Conservation (phyloP, 345 rosid species). For the Syzygium aromaticum region DNA sequence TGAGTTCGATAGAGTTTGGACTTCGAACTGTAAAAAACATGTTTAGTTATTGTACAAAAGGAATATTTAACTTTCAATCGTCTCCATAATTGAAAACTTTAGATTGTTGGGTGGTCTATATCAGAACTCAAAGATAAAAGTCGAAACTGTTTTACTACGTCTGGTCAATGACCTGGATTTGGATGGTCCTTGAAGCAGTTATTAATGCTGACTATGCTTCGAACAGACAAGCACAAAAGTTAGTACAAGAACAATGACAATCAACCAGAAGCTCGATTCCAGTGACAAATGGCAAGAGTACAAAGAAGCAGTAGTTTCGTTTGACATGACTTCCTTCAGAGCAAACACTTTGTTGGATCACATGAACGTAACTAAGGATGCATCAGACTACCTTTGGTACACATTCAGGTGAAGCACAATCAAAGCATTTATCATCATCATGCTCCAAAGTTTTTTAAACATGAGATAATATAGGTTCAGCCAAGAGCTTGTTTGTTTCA, state of each 20-base stretch:
- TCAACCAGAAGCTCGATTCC: constrained; percentile 27
- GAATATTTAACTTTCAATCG: background rate
- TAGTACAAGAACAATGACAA: constrained; percentile 35
- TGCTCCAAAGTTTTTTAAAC: background rate
- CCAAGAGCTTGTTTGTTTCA: background rate
- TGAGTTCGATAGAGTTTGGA: background rate
- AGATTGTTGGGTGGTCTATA: background rate
- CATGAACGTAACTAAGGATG: constrained; percentile 55
- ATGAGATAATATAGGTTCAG: background rate
- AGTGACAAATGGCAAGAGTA: constrained; percentile 39
- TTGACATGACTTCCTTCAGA: constrained; percentile 32
- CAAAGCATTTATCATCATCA: background rate
- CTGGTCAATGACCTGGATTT: background rate
- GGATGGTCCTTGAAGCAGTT: background rate
- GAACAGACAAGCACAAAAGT: constrained; percentile 44
- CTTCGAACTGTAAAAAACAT: background rate
- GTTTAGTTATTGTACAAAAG: background rate
- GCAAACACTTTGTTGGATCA: constrained; percentile 57
- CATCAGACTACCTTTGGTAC: constrained; percentile 87
- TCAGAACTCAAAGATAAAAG: background rate
- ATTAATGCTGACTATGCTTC: background rate
- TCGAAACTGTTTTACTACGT: background rate
- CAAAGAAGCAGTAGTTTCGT: constrained; percentile 43
- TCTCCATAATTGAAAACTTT: background rate
- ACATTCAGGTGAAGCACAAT: constrained; percentile 30